Base-by-base conservation (phyloP, 1,284 basidiomycete species). In the Sparassis latifolia region DNA sequence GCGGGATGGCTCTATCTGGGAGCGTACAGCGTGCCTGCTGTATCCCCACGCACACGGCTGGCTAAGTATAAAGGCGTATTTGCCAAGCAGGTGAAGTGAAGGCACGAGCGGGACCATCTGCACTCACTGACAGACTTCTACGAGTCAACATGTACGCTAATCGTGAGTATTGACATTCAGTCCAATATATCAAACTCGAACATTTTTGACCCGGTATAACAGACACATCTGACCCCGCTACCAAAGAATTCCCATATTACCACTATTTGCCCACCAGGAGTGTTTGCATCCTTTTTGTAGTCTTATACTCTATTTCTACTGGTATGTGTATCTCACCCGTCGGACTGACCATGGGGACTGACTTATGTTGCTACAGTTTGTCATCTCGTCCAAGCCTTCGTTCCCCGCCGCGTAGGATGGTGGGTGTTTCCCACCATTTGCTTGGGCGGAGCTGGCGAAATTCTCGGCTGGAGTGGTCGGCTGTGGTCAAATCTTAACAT, bases 361-460 rank as follows among this genome's bases (percentile, higher is more conserved):
- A 44, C 12, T 30, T 32, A 20, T 27, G 44, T 10, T 31, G 10
- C 54, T 55, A 71, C 20, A 20, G 69, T 68, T 2, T 37, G 69
- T 0, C 82, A 84, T 57, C 37, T 73, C 9, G 62, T 56, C 4
- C 75, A 82, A 58, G 73, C 75, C 0, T 49, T 73, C 4, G 58
- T 58, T 45, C 12, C 12, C 7, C 35, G 35, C 6, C 6, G 35
- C 6, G 69, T 72, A 10, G 66, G 73, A 45, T 82, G 78, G 76
- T 79, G 74, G 66, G 62, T 80, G 6, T 59, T 82, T 39, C 75
- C 74, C 0, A 83, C 82, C 0, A 70, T 75, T 5, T 64, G 74
- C 12, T 59, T 78, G 0, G 74, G 74, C 33, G 79, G 77, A 6
- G n/a, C 71, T 1, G 62, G 75, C 2, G 72, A 74, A 54, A 44